Conservation (phyloP, 176 grass and related monocot species). For the Metroxylon sagu region DNA sequence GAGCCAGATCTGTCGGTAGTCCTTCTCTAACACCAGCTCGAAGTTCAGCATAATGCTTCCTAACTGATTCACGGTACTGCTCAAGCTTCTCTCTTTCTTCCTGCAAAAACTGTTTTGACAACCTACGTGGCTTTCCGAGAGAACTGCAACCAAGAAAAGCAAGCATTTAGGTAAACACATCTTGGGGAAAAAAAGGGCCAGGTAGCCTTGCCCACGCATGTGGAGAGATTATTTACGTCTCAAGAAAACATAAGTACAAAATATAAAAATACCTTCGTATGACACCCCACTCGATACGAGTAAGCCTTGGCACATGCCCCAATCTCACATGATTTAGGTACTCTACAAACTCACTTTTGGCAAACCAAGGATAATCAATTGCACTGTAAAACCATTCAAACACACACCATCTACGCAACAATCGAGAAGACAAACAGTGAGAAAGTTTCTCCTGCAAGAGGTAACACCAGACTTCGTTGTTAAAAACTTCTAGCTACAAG, state of each 20-base stretch:
- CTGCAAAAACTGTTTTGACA: slow-evolving; percentile 71
- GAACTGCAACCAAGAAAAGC: slow-evolving; percentile 52
- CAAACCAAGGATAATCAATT: slow-evolving; percentile 97
- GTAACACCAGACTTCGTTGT: not conserved
- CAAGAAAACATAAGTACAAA: too few species aligned
- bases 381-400: slow-evolving; percentile 99
- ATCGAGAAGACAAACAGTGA: slow-evolving; percentile 73
- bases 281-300: slow-evolving; percentile 88
- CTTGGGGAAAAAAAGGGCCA: too few species aligned
- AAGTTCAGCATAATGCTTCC: slow-evolving; percentile 78
- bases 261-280: slow-evolving; percentile 50
- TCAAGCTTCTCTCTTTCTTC: slow-evolving; percentile 88
- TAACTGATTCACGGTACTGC: slow-evolving; percentile 85
- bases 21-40: slow-evolving; percentile 74
- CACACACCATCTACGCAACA: slow-evolving; percentile 81
- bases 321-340: slow-evolving; percentile 95
- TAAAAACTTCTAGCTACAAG: too few species aligned
- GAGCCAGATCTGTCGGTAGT: slow-evolving; percentile 79
- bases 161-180: not conserved
- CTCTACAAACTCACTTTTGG: slow-evolving; percentile 91
- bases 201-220: too few species aligned
- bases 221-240: too few species aligned
- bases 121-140: slow-evolving; percentile 92
- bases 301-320: slow-evolving; percentile 82
- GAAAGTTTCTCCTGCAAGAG: slow-evolving; percentile 61